phyloP scores from a whole-genome alignment of 495 filamentous ascomycete species.

The Geopyxis carbonaria region DNA sequence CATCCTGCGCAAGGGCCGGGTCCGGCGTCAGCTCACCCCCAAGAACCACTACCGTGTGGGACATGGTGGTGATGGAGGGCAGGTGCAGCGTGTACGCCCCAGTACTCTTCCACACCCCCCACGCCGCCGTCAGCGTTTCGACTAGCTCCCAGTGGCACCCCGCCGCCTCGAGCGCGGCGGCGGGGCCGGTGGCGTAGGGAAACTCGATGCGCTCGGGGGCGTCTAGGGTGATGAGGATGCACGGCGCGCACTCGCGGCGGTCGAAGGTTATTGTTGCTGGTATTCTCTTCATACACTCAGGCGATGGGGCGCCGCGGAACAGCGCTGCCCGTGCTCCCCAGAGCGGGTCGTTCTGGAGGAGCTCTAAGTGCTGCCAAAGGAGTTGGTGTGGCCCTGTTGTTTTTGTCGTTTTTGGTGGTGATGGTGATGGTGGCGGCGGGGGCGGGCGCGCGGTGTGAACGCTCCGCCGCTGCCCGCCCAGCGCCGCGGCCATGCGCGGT shows the following conservation, averaged over 20 bases:
- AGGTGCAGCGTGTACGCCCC: conserved; percentile 52
- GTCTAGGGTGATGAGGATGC: conserved; percentile 45
- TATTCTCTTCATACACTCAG: too few species aligned
- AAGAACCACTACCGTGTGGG: background rate
- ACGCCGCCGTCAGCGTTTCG: conserved; percentile 36
- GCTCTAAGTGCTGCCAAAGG: too few species aligned
- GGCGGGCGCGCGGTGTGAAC: too few species aligned
- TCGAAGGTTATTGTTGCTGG: conserved; percentile 59
- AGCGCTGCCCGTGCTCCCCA: conserved; percentile 24
- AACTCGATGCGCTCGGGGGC: conserved; percentile 28
- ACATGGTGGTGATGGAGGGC: too few species aligned
- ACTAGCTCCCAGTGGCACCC: conserved; percentile 31
- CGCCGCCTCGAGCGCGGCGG: conserved; percentile 12
- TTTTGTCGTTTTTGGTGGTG: too few species aligned
- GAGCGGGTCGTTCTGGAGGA: too few species aligned
- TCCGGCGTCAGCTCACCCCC: background rate
- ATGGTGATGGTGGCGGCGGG: too few species aligned
- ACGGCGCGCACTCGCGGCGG: conserved; percentile 44
- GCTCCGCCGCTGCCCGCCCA: too few species aligned
- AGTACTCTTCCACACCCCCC: conserved; percentile 45
- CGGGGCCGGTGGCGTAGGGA: conserved; percentile 39
- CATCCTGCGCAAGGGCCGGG: too few species aligned
- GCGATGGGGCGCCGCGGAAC: too few species aligned
- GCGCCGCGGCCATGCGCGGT: conserved; percentile 44
- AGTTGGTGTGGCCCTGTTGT: too few species aligned